phyloP scores from a whole-genome alignment of 345 rosid genomes.

The Eucalyptus pauciflora region DNA sequence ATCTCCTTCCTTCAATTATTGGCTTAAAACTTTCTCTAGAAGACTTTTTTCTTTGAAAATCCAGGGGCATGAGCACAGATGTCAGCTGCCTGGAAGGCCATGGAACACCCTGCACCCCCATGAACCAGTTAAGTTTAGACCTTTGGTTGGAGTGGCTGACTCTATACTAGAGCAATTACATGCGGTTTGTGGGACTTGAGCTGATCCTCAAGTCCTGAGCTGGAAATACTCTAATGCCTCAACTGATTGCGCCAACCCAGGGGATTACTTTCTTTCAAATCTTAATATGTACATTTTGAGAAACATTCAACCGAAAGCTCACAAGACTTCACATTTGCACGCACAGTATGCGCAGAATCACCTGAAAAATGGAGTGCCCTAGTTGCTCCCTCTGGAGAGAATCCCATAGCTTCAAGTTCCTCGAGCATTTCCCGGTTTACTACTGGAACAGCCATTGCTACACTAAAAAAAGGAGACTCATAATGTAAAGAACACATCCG shows the following conservation, averaged over 20 bases:
- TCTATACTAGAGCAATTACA: not conserved
- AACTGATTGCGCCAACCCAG: not conserved
- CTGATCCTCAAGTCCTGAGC: not conserved
- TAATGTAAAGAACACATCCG: not conserved
- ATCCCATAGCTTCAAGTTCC: slow-evolving; percentile 68
- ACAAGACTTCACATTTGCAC: not conserved
- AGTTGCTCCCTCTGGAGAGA: slow-evolving; percentile 41
- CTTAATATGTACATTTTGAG: not conserved
- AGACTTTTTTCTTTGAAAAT: not conserved
- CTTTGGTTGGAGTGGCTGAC: not conserved
- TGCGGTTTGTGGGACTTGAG: not conserved
- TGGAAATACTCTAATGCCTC: not conserved
- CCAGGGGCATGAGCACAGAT: not conserved
- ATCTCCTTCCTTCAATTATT: not conserved
- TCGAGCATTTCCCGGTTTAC: slow-evolving; percentile 38
- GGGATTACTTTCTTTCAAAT: not conserved
- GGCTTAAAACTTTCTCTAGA: not conserved
- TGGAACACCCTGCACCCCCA: not conserved
- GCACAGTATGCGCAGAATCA: not conserved
- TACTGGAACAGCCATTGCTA: slow-evolving; percentile 33
- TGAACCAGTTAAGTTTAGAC: not conserved
- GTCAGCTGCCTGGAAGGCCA: not conserved
- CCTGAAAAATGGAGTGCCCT: slow-evolving; percentile 66
- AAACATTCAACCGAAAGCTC: not conserved
- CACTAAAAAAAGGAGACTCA: not conserved